Conservation (phyloP, 768 basidiomycete genomes). For the Tulasnella sp. region DNA sequence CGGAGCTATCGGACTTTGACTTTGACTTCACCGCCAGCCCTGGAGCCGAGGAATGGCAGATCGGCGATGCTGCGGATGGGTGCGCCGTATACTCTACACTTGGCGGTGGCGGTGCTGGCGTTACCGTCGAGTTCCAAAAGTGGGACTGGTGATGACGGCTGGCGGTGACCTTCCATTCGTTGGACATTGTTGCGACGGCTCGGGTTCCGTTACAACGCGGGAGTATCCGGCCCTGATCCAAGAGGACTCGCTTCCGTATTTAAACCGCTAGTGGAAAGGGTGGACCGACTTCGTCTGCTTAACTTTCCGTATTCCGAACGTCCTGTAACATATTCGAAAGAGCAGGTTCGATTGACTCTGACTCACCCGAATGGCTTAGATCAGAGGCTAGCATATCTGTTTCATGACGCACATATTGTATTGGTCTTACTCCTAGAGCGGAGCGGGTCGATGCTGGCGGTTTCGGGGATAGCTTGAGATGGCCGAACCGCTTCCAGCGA, state of each 20-base stretch:
- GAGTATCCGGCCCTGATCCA: no score
- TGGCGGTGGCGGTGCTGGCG: background rate
- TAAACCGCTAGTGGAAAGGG: background rate
- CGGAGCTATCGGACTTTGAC: constrained; percentile 6
- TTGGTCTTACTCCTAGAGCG: background rate
- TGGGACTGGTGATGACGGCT: constrained; percentile 2
- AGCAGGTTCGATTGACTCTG: no score
- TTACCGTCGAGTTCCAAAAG: constrained; percentile 25
- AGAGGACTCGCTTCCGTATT: no score
- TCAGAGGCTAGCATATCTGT: no score
- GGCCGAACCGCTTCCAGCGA: background rate
- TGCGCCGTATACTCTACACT: constrained; percentile 2
- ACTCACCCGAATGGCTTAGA: no score
- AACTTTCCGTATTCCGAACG: no score
- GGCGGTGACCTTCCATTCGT: background rate
- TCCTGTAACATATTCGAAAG: background rate
- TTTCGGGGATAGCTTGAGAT: background rate
- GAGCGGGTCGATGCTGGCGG: background rate
- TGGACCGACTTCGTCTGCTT: no score
- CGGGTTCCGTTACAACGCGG: no score
- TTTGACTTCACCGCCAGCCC: background rate
- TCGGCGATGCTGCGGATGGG: background rate
- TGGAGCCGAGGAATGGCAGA: constrained; percentile 20
- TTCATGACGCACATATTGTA: no score
- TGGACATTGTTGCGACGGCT: no score